Evolutionary conservation across 805 yeast species (phyloP), one percentile per base, ranked within the genome.

Genomic region (Starmerella riodocensis): DNA sequence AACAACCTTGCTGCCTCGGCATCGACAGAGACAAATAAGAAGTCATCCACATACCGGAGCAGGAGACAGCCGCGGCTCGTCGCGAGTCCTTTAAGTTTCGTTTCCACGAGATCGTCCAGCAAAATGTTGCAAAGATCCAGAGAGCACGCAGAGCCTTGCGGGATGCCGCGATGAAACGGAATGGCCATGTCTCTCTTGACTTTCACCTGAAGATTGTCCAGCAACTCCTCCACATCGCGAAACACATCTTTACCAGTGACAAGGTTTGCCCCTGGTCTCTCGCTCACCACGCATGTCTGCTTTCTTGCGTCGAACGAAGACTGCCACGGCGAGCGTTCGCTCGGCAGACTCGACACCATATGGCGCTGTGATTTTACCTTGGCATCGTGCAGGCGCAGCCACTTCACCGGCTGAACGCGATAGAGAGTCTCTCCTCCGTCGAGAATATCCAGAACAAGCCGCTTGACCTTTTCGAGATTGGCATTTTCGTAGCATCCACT

Each of bases 101-200:
- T 44, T 3, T 47, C 46, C 9, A 79, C 67, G 23, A 86, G 53
- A 1, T 67, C 63, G 51, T 79, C 84, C 50, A 79, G 78, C 0
- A 81, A 69, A 1, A 84, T 47, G 46, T 84, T 82, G 46, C 93
- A 84, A 26, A 86, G 64, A 4, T 76, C 62, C 1, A 80, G 70
- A 41, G 94, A 88, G 4, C 85, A 56, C 1, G 77, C 74, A 6
- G 83, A 71, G 0, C 97, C 97, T 60, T 86, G 97, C 39, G 78
- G 85, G 0, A 88, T 65, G 0, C 97, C 97, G 8, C 61, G 56
- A 31, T 61, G 70, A 42, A 93, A 61, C n/a, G 55, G 52, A 51
- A 64, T 70, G 3, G 62, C 57, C 6, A 50, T 45, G 1, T 56
- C 51, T 4, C 16, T 14, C 1, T 61, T 60, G 2, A 69, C 55